These are phyloP conservation scores for Vigna nakashimae DNA, from an alignment of 306 rosid genomes.

Conservation along the genomic window DNA sequence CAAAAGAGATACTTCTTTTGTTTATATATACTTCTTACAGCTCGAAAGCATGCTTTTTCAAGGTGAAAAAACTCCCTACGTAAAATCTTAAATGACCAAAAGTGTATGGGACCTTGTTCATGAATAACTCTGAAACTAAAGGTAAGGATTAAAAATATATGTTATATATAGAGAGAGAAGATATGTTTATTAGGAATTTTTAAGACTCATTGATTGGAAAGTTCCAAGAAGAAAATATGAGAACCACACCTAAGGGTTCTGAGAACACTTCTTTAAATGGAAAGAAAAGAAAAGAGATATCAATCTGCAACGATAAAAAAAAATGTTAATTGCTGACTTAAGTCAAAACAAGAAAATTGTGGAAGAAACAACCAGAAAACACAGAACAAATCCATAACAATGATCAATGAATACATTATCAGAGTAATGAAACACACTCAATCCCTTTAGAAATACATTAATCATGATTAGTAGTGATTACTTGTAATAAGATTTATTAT, in stretches of 20 bases:
- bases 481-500: neutral
- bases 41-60: neutral
- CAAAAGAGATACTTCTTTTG: neutral
- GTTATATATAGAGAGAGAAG: too few relatives aligned
- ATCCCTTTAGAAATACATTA: neutral
- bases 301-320: slow-evolving; percentile 45
- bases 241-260: slow-evolving; percentile 86
- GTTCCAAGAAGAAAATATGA: slow-evolving; percentile 87
- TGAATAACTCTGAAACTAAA: neutral
- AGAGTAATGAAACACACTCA: too few relatives aligned
- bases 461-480: slow-evolving; percentile 23
- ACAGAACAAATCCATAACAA: too few relatives aligned
- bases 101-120: neutral
- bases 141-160: neutral
- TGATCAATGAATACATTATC: too few relatives aligned
- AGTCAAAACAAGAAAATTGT: neutral
- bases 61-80: too few relatives aligned
- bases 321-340: slow-evolving; percentile 22
- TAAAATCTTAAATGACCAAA: too few relatives aligned
- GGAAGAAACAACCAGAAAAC: neutral
- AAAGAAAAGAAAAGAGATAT: slow-evolving; percentile 65
- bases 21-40: neutral
- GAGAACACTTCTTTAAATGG: slow-evolving; percentile 71
- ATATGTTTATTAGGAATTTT: neutral
- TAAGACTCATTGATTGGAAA: slow-evolving; percentile 77